A percentile compares a stretch with the other conserved stretches of the same genome.
Conservation (phyloP, 768 basidiomycete species). For the Lactarius akahatsu region DNA sequence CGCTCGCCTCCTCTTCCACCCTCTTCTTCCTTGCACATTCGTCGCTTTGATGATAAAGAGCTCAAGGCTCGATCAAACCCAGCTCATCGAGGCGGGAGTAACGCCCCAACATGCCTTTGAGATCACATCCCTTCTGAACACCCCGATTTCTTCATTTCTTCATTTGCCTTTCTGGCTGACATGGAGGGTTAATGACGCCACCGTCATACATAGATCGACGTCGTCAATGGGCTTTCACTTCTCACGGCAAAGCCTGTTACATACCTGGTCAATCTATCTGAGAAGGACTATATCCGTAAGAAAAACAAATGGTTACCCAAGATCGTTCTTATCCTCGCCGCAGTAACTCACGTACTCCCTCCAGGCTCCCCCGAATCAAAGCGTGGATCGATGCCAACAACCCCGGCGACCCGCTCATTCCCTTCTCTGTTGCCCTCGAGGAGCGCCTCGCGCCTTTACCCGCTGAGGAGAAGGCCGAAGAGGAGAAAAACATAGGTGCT, state of each 20-base stretch:
- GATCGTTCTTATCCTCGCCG: neutral
- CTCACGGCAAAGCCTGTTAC: slow-evolving; percentile 97
- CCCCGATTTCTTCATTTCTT: neutral
- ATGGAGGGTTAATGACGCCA: neutral
- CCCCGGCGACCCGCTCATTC: slow-evolving; percentile 92
- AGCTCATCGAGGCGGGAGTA: slow-evolving; percentile 96
- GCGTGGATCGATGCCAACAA: slow-evolving; percentile 97
- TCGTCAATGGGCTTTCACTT: slow-evolving; percentile 84
- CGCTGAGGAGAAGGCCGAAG: slow-evolving; percentile 65
- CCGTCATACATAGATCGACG: slow-evolving; percentile 64
- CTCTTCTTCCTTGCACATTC: slow-evolving; percentile 13
- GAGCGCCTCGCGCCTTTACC: slow-evolving; percentile 72
- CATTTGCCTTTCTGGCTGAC: neutral
- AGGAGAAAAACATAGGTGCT: slow-evolving; percentile 73
- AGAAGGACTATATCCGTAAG: slow-evolving; percentile 91
- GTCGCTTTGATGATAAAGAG: slow-evolving; percentile 72
- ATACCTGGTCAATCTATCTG: slow-evolving; percentile 96
- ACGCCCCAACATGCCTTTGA: slow-evolving; percentile 77
- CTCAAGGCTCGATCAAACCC: slow-evolving; percentile 76
- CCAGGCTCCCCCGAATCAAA: slow-evolving; percentile 93
- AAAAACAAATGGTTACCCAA: slow-evolving; percentile 91
- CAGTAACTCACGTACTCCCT: neutral
- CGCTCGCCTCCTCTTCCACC: slow-evolving; percentile 1
- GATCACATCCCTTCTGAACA: slow-evolving; percentile 40
- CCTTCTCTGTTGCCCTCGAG: slow-evolving; percentile 95